Evolutionary conservation across 495 filamentous ascomycete genomes (phyloP).

Genomic region (Copromyces sp.): DNA sequence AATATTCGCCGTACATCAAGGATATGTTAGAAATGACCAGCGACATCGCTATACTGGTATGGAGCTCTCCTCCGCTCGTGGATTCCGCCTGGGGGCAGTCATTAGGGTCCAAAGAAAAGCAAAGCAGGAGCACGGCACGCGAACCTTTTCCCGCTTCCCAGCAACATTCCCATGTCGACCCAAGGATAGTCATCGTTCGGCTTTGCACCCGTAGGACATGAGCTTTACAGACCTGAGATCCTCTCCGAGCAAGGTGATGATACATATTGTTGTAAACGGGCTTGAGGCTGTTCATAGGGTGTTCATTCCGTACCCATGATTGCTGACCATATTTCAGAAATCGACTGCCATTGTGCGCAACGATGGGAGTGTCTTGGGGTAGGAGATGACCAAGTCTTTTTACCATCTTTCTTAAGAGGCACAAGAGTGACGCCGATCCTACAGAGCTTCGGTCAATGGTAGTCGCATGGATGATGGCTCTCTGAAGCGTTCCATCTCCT

Average conservation of each 20-base stretch:
- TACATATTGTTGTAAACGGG: neutral
- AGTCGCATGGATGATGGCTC: conserved; percentile 15
- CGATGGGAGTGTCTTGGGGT: neutral
- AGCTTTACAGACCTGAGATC: neutral
- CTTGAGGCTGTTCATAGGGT: neutral
- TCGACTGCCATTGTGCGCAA: neutral
- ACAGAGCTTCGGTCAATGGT: conserved; percentile 10
- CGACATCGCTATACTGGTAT: conserved; percentile 11
- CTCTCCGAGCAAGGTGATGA: neutral
- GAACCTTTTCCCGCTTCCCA: conserved; percentile 15
- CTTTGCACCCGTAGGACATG: conserved; percentile 10
- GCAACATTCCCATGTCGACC: conserved; percentile 16
- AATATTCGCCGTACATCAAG: conserved; percentile 15
- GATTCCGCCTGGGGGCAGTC: conserved; percentile 10
- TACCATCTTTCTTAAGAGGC: neutral
- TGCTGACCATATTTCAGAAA: neutral
- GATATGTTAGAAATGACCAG: conserved; percentile 10
- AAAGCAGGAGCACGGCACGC: conserved; percentile 8
- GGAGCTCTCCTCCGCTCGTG: neutral
- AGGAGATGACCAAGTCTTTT: neutral
- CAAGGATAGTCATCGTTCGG: conserved; percentile 14
- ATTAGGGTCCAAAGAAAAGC: neutral
- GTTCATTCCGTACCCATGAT: neutral
- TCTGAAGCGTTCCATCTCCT: conserved; percentile 13
- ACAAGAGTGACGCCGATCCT: neutral